phyloP scores from a whole-genome alignment of 345 rosid genomes.

The Geranium rotundifolium region DNA sequence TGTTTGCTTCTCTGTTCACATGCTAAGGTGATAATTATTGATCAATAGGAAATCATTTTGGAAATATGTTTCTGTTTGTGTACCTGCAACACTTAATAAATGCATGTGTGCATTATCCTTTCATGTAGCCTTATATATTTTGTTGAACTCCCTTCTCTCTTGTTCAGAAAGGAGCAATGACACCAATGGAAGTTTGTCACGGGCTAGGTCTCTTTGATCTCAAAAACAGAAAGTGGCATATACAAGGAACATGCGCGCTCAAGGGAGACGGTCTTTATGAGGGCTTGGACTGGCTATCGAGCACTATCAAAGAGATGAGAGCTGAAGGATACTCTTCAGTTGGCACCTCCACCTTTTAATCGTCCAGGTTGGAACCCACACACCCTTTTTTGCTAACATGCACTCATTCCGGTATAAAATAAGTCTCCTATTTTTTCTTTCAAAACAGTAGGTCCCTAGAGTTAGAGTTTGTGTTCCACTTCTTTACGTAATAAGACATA shows the following conservation, averaged over 20 bases:
- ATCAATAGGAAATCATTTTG: no score
- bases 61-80: no score
- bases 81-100: neutral
- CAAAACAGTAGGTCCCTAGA: no score
- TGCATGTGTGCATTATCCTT: neutral
- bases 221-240: conserved; percentile 97
- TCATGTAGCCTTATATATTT: neutral
- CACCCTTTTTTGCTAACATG: no score
- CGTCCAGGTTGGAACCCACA: no score
- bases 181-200: conserved; percentile 84
- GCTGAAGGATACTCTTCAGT: conserved; percentile 85
- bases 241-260: conserved; percentile 95
- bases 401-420: no score
- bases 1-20: no score
- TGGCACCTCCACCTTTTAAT: conserved; percentile 62
- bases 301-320: conserved; percentile 75
- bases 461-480: no score
- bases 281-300: conserved; percentile 88
- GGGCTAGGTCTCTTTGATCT: conserved; percentile 88
- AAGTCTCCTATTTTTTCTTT: no score
- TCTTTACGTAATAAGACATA: no score
- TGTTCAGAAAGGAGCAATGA: conserved; percentile 91
- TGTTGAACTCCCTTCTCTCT: neutral
- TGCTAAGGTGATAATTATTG: no score
- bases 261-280: conserved; percentile 96